phyloP scores from a whole-genome alignment of 768 basidiomycete genomes.

The Boletales sp. region DNA sequence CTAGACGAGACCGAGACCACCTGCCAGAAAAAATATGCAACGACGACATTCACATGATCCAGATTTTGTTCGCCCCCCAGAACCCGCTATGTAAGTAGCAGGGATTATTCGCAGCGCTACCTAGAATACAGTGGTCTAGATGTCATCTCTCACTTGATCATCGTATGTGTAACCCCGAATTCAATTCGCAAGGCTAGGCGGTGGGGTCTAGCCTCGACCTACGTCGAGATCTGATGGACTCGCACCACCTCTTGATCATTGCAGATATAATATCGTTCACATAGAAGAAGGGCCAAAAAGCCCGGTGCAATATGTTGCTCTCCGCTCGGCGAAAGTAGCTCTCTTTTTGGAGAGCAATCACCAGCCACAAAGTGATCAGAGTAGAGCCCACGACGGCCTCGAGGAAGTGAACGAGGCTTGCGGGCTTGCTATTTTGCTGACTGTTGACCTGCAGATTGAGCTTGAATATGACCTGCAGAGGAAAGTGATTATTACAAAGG shows the following conservation, averaged over 20 bases:
- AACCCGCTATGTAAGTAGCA: too few relatives aligned
- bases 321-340: slow-evolving; percentile 7
- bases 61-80: too few relatives aligned
- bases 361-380: slow-evolving; percentile 48
- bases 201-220: not conserved
- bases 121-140: too few relatives aligned
- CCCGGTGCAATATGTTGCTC: slow-evolving; percentile 9
- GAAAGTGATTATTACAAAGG: slow-evolving; percentile 4
- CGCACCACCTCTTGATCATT: not conserved
- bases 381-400: slow-evolving; percentile 43
- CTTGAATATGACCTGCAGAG: slow-evolving; percentile 28
- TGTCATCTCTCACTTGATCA: too few relatives aligned
- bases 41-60: too few relatives aligned
- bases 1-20: too few relatives aligned
- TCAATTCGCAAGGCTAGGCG: too few relatives aligned
- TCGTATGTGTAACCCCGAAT: too few relatives aligned
- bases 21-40: too few relatives aligned
- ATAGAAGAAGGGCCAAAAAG: slow-evolving; percentile 22
- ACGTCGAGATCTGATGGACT: not conserved
- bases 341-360: slow-evolving; percentile 45
- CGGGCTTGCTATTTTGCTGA: slow-evolving; percentile 5
- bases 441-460: slow-evolving; percentile 31
- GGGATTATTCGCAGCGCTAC: too few relatives aligned
- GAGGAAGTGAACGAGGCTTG: slow-evolving; percentile 38
- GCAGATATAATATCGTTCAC: slow-evolving; percentile 1